Base-by-base conservation (phyloP, 176 grass and related monocot species). In the Eleusine indica region DNA sequence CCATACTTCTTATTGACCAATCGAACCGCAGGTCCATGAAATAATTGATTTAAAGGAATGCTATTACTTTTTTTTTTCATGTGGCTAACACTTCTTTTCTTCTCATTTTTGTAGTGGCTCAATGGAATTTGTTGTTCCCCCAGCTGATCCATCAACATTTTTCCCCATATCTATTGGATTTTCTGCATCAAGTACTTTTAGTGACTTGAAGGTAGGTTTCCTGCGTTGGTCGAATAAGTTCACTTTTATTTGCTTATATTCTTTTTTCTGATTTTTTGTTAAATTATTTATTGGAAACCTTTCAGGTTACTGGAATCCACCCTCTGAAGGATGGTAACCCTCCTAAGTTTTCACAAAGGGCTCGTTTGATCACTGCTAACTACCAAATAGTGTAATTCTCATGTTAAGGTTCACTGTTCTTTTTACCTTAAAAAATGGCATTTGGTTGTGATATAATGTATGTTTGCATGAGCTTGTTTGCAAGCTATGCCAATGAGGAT, bases 111-210 rank as follows among this genome's bases (percentile, higher is more conserved):
- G 43, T 52, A 97, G 94, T 76, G 91, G 94, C 48, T 94, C 89
- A 6, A 91, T 97, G 91, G 91, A 97, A 81, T 91, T 94, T 81
- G 83, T 97, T 88, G 85, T 97, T 5, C 91, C 91, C 53, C 87
- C 86, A 46, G 89, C 87, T 75, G 91, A 93, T 32, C 84, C 91
- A 54, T 93, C 94, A 78, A 51, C 85, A 80, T 97, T 97, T 74
- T 97, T 90, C 76, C 94, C 94, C 70, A 94, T 97, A 47, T 88
- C 87, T 19, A 70, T 97, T 75, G 83, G 78, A 73, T 97, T 97
- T 91, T 87, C 89, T 10, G 89, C 94, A 76, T 81, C 91, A 10
- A 90, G 71, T 82, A 97, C 89, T 72, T 97, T 85, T 83, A 97
- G 94, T 56, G 94, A 94, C 77, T 84, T 91, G 51, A 94, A 90